Evolutionary conservation across 176 grass and related monocot species (phyloP).

Genomic region (Oryza rufipogon): DNA sequence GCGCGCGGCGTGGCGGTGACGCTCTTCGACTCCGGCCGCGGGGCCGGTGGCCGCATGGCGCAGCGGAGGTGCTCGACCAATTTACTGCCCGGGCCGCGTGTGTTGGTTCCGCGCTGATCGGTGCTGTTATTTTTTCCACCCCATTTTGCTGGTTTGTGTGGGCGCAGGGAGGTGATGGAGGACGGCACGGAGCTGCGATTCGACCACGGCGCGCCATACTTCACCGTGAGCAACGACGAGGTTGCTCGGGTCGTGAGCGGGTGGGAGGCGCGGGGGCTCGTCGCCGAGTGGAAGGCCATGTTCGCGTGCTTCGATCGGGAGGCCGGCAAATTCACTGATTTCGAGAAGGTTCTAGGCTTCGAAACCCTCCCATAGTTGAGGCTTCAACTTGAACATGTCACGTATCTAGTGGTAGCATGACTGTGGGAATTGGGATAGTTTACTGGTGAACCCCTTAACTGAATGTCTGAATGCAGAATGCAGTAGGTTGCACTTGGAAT

Average conservation of each 20-base stretch:
- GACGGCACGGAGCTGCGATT: slow-evolving; percentile 78
- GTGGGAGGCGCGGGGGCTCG: slow-evolving; percentile 72
- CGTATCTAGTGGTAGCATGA: not conserved
- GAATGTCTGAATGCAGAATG: not conserved
- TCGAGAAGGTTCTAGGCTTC: slow-evolving; percentile 51
- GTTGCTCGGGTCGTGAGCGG: slow-evolving; percentile 60
- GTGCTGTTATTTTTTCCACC: not conserved
- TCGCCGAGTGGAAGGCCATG: slow-evolving; percentile 77
- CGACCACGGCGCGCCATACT: slow-evolving; percentile 90
- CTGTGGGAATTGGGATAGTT: not conserved
- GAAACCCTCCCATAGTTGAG: not conserved
- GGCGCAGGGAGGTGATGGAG: slow-evolving; percentile 59
- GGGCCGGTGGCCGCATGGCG: slow-evolving; percentile 86
- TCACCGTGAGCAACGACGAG: slow-evolving; percentile 68
- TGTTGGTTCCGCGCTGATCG: slow-evolving; percentile 18
- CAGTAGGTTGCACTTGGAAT: not conserved
- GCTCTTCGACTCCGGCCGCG: slow-evolving; percentile 83
- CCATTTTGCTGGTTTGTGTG: not conserved
- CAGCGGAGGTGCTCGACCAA: slow-evolving; percentile 67
- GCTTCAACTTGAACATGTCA: not conserved
- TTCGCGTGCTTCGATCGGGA: slow-evolving; percentile 67
- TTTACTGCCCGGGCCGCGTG: not conserved
- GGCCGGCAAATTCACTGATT: slow-evolving; percentile 61
- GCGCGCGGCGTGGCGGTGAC: slow-evolving; percentile 72
- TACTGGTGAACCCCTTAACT: not conserved